Percentiles rank a stretch among this genome's conserved stretches.
These are phyloP conservation scores for Medicago lupulina DNA, from an alignment of 306 rosid species.

Conservation along the genomic window DNA sequence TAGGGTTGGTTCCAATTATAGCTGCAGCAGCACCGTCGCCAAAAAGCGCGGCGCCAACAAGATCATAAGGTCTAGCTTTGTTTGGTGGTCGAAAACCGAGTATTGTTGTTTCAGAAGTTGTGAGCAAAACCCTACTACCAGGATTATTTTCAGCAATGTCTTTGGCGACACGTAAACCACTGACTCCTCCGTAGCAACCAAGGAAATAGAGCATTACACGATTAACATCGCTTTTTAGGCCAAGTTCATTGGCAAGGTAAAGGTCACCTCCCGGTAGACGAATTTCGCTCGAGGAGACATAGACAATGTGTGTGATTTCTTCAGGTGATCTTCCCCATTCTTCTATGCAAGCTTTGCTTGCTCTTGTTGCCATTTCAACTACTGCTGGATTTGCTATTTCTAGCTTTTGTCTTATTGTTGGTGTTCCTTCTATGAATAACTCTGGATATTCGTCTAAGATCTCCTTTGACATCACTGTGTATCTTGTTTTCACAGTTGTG, in stretches of 20 bases:
- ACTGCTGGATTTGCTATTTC: constrained; percentile 92
- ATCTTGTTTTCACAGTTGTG: constrained; percentile 94
- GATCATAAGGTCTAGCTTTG: constrained; percentile 84
- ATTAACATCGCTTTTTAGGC: constrained; percentile 66
- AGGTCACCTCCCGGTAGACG: constrained; percentile 95
- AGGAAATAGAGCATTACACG: constrained; percentile 90
- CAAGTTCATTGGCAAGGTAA: constrained; percentile 73
- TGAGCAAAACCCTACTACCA: constrained; percentile 70
- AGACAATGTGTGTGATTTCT: constrained; percentile 87
- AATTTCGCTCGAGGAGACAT: constrained; percentile 87
- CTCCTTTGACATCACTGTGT: constrained; percentile 98
- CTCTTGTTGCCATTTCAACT: constrained; percentile 83
- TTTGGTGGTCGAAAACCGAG: constrained; percentile 92
- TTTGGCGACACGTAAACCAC: constrained; percentile 90
- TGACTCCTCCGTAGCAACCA: constrained; percentile 93
- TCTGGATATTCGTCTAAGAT: constrained; percentile 89
- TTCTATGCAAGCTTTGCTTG: constrained; percentile 80
- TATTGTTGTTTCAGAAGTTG: constrained; percentile 91
- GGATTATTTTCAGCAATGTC: constrained; percentile 98
- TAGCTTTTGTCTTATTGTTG: constrained; percentile 83
- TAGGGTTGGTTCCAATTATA: constrained; percentile 74
- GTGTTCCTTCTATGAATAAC: constrained; percentile 77
- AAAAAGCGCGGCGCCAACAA: constrained; percentile 97
- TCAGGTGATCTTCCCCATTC: constrained; percentile 86
- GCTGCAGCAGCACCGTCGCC: constrained; percentile 96